Conservation (phyloP, 208 protist species). For the Blastocrithidia nonstop region DNA sequence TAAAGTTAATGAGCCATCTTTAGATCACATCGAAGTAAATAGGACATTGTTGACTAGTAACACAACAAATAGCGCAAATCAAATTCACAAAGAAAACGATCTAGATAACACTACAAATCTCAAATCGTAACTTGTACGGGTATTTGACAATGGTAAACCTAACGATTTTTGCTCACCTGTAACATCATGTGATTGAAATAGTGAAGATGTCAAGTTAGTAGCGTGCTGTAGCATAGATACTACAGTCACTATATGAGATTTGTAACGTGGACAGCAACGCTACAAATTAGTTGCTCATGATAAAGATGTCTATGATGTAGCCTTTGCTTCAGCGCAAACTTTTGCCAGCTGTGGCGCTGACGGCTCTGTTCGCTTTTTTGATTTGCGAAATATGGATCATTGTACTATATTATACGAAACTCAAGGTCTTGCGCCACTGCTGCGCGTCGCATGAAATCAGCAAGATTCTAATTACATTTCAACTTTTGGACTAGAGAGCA, state of each 20-base stretch:
- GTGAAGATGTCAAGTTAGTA: constrained; percentile 88
- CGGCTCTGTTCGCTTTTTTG: constrained; percentile 96
- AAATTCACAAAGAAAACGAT: neutral
- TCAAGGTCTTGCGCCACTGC: constrained; percentile 73
- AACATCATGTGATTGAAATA: constrained; percentile 99
- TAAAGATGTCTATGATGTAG: constrained; percentile 99
- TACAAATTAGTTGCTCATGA: constrained; percentile 99
- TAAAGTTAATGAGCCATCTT: no score
- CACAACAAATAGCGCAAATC: neutral
- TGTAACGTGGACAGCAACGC: constrained; percentile 72
- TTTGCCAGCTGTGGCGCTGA: constrained; percentile 97
- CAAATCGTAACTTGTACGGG: constrained; percentile 81
- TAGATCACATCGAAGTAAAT: no score
- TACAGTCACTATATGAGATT: constrained; percentile 97
- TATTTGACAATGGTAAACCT: constrained; percentile 65
- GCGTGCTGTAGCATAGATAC: constrained; percentile 98
- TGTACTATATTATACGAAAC: constrained; percentile 98
- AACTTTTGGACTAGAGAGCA: constrained; percentile 90
- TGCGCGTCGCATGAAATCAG: constrained; percentile 96
- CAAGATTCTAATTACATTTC: constrained; percentile 94
- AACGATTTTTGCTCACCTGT: constrained; percentile 97
- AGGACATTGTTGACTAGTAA: neutral
- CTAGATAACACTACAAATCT: constrained; percentile 27
- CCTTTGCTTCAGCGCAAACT: constrained; percentile 89
- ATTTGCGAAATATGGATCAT: constrained; percentile 94